Evolutionary conservation across 331 rosid species (phyloP).

Genomic region (Quercus tomentella): DNA sequence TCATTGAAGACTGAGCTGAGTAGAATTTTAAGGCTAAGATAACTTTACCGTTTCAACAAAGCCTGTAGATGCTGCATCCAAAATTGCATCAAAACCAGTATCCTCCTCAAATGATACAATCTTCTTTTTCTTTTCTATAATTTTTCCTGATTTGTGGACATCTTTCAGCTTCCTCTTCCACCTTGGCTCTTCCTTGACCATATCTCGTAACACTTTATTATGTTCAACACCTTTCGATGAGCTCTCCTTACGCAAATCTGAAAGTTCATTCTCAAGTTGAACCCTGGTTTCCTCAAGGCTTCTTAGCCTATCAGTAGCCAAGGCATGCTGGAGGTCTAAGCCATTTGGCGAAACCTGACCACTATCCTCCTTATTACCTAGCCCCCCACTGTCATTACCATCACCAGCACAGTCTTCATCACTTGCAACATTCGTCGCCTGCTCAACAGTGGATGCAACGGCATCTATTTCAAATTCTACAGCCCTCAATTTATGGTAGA

Average conservation of each 20-base stretch:
- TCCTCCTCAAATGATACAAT: slow-evolving; percentile 77
- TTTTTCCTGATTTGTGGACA: slow-evolving; percentile 29
- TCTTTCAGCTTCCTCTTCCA: slow-evolving; percentile 62
- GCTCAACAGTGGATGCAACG: slow-evolving; percentile 71
- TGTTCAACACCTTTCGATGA: slow-evolving; percentile 22
- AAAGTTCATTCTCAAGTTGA: slow-evolving; percentile 64
- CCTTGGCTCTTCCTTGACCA: slow-evolving; percentile 62
- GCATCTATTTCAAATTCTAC: slow-evolving; percentile 77
- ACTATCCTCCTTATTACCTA: slow-evolving; percentile 25
- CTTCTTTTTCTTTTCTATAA: slow-evolving; percentile 43
- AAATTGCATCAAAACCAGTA: slow-evolving; percentile 71
- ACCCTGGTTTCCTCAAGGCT: slow-evolving; percentile 68
- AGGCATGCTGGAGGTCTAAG: slow-evolving; percentile 60
- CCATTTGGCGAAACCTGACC: slow-evolving; percentile 22
- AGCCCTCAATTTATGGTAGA: slow-evolving; percentile 65
- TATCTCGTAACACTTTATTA: slow-evolving; percentile 31
- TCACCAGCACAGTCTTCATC: slow-evolving; percentile 26
- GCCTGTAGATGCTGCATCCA: slow-evolving; percentile 93
- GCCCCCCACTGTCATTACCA: slow-evolving; percentile 27
- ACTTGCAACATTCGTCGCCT: slow-evolving; percentile 22
- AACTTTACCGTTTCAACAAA: slow-evolving; percentile 95
- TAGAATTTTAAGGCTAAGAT: slow-evolving; percentile 12
- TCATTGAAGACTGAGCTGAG: neutral
- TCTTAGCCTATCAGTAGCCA: slow-evolving; percentile 65
- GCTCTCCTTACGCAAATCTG: slow-evolving; percentile 31